Conservation (phyloP, 805 yeast genomes). For the Dipodascopsis uninucleata region DNA sequence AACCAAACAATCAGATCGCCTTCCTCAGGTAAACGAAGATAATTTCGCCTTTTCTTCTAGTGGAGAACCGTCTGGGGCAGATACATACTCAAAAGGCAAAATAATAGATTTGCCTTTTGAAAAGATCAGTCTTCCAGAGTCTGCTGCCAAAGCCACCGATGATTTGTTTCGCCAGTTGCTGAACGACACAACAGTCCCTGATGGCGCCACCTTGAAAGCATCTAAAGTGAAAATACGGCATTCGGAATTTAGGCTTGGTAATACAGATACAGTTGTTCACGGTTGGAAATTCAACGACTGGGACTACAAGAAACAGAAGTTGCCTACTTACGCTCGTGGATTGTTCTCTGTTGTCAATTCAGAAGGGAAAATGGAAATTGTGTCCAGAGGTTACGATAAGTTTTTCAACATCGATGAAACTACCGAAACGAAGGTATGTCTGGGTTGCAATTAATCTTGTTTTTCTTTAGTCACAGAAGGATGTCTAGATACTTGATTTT, state of each 20-base stretch:
- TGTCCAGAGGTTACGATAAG: constrained; percentile 88
- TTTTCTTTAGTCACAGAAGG: not conserved
- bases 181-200: not conserved
- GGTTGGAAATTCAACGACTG: constrained; percentile 88
- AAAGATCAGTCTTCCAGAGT: not conserved
- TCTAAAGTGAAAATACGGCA: constrained; percentile 10
- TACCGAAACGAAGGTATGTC: constrained; percentile 42
- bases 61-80: no score
- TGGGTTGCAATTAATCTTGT: not conserved
- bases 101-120: constrained; percentile 9
- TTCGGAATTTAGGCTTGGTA: constrained; percentile 8
- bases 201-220: not conserved
- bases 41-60: no score
- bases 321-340: constrained; percentile 21
- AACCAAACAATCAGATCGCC: no score
- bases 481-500: no score
- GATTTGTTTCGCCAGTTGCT: constrained; percentile 5
- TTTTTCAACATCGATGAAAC: constrained; percentile 81
- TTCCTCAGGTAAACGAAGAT: no score
- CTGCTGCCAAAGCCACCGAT: not conserved
- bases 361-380: constrained; percentile 40
- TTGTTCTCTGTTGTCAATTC: constrained; percentile 39
- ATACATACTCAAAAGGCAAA: no score
- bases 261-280: constrained; percentile 5
- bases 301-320: constrained; percentile 51